Conservation (phyloP, 2,329 filamentous ascomycete species). For the Bretziella fagacearum region DNA sequence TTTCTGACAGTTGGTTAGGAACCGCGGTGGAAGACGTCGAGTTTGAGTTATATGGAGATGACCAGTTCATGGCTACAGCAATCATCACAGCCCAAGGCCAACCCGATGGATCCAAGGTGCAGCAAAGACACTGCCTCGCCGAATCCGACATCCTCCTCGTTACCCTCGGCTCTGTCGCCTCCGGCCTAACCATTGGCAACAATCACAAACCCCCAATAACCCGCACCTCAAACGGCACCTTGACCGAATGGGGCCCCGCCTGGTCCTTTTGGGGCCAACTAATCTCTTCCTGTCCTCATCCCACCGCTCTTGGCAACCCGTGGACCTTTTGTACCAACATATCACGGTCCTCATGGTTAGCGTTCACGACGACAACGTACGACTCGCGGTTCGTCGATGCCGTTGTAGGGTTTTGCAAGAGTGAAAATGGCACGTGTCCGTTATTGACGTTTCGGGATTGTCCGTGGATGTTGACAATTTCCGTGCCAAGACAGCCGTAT, state of each 20-base stretch:
- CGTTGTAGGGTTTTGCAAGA: conserved; percentile 17
- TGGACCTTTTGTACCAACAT: conserved; percentile 23
- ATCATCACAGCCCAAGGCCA: background rate
- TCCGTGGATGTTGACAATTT: conserved; percentile 26
- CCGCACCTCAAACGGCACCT: conserved; percentile 7
- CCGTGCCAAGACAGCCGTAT: conserved; percentile 26
- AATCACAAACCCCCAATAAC: conserved; percentile 1
- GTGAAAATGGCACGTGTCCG: conserved; percentile 20
- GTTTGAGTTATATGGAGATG: background rate
- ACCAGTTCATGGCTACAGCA: background rate
- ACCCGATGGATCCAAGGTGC: background rate
- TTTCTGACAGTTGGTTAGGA: background rate
- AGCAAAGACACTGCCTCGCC: background rate
- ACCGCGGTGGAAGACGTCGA: conserved; percentile 6
- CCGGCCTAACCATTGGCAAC: conserved; percentile 15
- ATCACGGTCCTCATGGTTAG: conserved; percentile 23
- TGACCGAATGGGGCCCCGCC: conserved; percentile 23
- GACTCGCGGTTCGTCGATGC: conserved; percentile 19
- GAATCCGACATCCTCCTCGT: conserved; percentile 24
- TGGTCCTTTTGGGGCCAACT: conserved; percentile 28
- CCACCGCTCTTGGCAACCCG: conserved; percentile 24
- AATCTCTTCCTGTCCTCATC: conserved; percentile 21
- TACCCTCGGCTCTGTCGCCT: conserved; percentile 24
- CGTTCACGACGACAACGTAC: conserved; percentile 25
- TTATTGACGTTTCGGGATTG: conserved; percentile 22